Evolutionary conservation across 371 early-diverging fungal species (phyloP), one percentile per base, ranked within the genome.

Genomic region (Sporodiniella umbellata): DNA sequence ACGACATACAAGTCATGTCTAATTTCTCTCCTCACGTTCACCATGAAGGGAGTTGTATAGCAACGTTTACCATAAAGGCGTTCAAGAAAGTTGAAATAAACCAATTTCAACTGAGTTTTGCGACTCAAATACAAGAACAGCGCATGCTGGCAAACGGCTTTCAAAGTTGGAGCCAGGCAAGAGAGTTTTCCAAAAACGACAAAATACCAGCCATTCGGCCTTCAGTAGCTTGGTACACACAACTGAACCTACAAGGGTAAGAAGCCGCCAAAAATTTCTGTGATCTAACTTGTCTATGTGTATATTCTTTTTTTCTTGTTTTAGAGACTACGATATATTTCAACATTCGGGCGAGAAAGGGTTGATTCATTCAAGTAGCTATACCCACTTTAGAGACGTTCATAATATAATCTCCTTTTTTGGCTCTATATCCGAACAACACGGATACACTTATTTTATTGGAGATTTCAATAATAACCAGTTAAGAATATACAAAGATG

Each of bases 141-240:
- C 40, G 62, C 14, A 62, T 78, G 66, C 56, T 78, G 35, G 77
- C 82, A 6, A 81, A 81, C 45, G 82, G 82, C 0, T 81, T 78
- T 47, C 79, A 81, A 50, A 76, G 77, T 37, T 81, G 82, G 82
- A 76, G 77, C 48, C 76, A 76, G 44, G 61, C 76, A 4, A 46
- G 66, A 31, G 76, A 76, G 45, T 42, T 72, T 22, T 58, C 56
- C 19, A 49, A 53, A 8, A 48, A 58, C 3, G 60, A 67, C 42
- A 55, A 62, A 30, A 70, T 76, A 30, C 61, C 58, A 6, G 57
- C 63, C 10, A 76, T 76, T 45, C 72, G 58, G 5, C 56, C 64
- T 1, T 46, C 62, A 1, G 56, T 76, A n/a, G 68, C 72, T 31
- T 66, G 60, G 59, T 56, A 65, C 42, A 76, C 72, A 0, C 76